Conservation (phyloP, 177 flowering plant species). For the Vitis hybrid region DNA sequence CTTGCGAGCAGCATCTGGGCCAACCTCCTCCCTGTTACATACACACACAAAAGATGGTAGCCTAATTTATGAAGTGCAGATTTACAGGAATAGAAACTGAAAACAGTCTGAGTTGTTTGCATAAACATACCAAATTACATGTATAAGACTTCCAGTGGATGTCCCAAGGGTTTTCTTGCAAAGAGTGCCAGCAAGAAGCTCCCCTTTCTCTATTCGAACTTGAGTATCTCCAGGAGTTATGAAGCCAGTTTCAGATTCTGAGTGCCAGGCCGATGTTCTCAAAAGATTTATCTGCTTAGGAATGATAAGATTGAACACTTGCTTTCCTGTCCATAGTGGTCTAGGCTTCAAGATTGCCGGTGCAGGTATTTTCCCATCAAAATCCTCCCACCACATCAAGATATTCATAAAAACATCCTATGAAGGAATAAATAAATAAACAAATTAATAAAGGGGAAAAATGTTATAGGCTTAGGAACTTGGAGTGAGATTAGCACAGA, state of each 20-base stretch:
- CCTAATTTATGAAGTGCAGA: too few species aligned
- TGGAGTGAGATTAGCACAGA: too few species aligned
- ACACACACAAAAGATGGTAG: too few species aligned
- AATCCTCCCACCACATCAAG: constrained; percentile 99
- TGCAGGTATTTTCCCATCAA: constrained; percentile 96
- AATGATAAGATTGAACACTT: constrained; percentile 94
- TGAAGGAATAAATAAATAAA: constrained; percentile 9
- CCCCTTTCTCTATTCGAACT: constrained; percentile 92
- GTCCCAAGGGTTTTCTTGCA: constrained; percentile 98
- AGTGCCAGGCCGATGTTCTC: constrained; percentile 88
- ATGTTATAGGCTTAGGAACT: too few species aligned
- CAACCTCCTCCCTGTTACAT: constrained; percentile 91
- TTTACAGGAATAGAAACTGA: too few species aligned
- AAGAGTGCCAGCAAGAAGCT: constrained; percentile 87
- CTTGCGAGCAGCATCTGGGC: constrained; percentile 99
- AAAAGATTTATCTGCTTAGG: constrained; percentile 96
- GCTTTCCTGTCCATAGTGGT: constrained; percentile 99
- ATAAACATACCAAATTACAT: constrained; percentile 81
- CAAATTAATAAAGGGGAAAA: background rate
- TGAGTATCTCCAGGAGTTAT: constrained; percentile 97
- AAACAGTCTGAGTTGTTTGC: too few species aligned
- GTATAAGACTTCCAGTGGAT: constrained; percentile 96
- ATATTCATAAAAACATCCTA: constrained; percentile 99
- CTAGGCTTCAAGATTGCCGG: constrained; percentile 94
- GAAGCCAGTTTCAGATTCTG: constrained; percentile 69